Conservation (phyloP, 2,329 filamentous ascomycete genomes). For the Fusarium sarcochroum region DNA sequence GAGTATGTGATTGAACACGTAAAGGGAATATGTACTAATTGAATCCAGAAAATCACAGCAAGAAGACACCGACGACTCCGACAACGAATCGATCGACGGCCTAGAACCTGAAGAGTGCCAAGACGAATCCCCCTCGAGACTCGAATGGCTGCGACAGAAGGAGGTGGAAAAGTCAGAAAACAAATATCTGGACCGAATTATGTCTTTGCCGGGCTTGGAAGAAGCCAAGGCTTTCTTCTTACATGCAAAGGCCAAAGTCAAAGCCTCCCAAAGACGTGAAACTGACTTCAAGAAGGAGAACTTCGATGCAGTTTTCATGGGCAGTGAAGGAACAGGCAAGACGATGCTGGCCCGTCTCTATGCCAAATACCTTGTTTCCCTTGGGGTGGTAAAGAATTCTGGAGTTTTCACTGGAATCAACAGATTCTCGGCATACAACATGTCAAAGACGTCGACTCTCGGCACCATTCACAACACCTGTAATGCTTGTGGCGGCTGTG, state of each 20-base stretch:
- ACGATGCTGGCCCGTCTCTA: slow-evolving; percentile 50
- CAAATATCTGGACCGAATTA: slow-evolving; percentile 69
- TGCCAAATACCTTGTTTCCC: slow-evolving; percentile 49
- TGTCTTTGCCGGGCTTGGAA: slow-evolving; percentile 74
- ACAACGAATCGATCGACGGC: slow-evolving; percentile 50
- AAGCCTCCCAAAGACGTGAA: slow-evolving; percentile 65
- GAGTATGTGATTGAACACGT: slow-evolving; percentile 44
- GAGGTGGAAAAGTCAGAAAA: slow-evolving; percentile 66
- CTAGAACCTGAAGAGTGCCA: slow-evolving; percentile 50
- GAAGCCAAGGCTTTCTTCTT: slow-evolving; percentile 72
- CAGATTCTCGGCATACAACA: slow-evolving; percentile 48
- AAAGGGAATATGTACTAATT: slow-evolving; percentile 13
- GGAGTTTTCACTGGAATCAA: slow-evolving; percentile 60
- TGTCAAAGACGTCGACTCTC: slow-evolving; percentile 54
- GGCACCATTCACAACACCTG: slow-evolving; percentile 59
- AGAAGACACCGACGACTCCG: slow-evolving; percentile 39
- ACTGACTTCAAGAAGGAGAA: slow-evolving; percentile 59
- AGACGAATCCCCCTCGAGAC: slow-evolving; percentile 59
- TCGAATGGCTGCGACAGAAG: slow-evolving; percentile 55
- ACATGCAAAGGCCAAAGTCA: slow-evolving; percentile 59
- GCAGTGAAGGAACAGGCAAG: slow-evolving; percentile 51
- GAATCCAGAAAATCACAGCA: slow-evolving; percentile 31
- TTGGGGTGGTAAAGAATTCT: slow-evolving; percentile 51
- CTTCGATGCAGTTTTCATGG: slow-evolving; percentile 51
- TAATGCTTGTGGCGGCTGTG: slow-evolving; percentile 69